Conservation (phyloP, 228 moss, liverwort and hornwort species). For the Sphagnum fallax region DNA sequence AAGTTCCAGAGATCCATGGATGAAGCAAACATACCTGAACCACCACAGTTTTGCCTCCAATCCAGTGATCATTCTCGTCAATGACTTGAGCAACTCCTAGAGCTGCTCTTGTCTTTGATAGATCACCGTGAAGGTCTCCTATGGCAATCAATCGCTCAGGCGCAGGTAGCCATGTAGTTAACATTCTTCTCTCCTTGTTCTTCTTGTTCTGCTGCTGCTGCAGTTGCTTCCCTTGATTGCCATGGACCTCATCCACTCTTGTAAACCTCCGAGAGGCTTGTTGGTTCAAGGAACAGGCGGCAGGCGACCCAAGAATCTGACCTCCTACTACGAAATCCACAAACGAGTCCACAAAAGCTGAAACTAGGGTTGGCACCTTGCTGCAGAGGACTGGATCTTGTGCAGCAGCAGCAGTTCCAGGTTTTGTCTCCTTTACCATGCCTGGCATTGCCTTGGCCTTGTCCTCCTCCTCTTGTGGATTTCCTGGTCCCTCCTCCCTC, state of each 20-base stretch:
- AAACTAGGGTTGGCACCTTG: constrained; percentile 57
- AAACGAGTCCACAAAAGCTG: constrained; percentile 82
- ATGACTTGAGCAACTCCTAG: constrained; percentile 72
- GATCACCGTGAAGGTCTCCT: constrained; percentile 88
- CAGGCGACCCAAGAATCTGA: constrained; percentile 37
- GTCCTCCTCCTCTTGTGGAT: no score
- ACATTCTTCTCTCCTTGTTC: constrained; percentile 8
- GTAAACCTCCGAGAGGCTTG: not conserved
- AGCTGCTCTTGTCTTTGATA: constrained; percentile 74
- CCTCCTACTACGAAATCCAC: constrained; percentile 87
- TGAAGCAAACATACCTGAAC: constrained; percentile 45
- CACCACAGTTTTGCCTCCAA: constrained; percentile 81
- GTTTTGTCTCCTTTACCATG: no score
- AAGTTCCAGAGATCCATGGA: no score
- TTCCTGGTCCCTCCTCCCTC: no score
- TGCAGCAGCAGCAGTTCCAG: not conserved
- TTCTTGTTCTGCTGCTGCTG: no score
- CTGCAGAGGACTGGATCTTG: constrained; percentile 30
- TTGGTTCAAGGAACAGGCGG: constrained; percentile 4
- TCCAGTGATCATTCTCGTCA: constrained; percentile 66
- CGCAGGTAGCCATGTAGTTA: constrained; percentile 55
- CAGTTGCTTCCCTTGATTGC: not conserved
- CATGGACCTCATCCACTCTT: not conserved
- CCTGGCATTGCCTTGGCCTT: no score
- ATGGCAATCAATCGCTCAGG: constrained; percentile 75